Percentiles rank a stretch among this genome's conserved stretches.
phyloP scores from a whole-genome alignment of 1,284 basidiomycete genomes.

The Porogramme epimiltina region DNA sequence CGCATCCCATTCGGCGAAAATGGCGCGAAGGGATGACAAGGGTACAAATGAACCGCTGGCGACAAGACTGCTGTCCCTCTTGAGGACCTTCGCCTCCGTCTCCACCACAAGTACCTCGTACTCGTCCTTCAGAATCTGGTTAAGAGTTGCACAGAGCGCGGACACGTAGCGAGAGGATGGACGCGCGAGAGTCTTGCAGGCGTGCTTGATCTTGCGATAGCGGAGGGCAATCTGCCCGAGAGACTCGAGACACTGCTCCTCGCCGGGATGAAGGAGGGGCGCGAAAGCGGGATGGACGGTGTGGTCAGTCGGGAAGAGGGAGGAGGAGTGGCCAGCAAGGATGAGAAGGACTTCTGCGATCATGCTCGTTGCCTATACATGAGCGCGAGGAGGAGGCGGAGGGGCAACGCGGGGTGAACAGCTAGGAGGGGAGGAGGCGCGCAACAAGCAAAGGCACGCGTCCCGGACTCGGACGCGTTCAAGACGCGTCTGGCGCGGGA shows the following conservation, averaged over 20 bases:
- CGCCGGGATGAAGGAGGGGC: conserved; percentile 82
- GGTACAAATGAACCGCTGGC: conserved; percentile 79
- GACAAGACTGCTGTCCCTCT: conserved; percentile 71
- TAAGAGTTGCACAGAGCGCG: conserved; percentile 72
- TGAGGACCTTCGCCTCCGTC: conserved; percentile 78
- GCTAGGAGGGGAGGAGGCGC: too few relatives aligned
- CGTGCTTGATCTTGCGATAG: conserved; percentile 69
- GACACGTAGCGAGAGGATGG: conserved; percentile 75
- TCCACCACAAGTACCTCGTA: conserved; percentile 81
- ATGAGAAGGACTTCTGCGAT: conserved; percentile 85
- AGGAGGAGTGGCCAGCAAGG: conserved; percentile 82
- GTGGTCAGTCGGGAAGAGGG: conserved; percentile 67
- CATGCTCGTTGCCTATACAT: conserved; percentile 42
- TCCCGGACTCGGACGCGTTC: background rate
- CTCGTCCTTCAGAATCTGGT: conserved; percentile 72
- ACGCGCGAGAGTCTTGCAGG: conserved; percentile 52
- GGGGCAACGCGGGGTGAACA: background rate
- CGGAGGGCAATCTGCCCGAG: conserved; percentile 72
- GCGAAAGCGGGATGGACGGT: conserved; percentile 66
- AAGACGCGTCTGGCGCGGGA: conserved; percentile 17
- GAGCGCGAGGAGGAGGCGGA: background rate
- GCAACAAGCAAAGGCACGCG: background rate
- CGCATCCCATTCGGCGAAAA: conserved; percentile 83
- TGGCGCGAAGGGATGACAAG: conserved; percentile 76
- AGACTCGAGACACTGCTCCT: conserved; percentile 76